A percentile compares a stretch with the other conserved stretches of the same genome.
These are phyloP conservation scores for Tagetes erecta DNA, from an alignment of 129 eudicot species.

Conservation along the genomic window DNA sequence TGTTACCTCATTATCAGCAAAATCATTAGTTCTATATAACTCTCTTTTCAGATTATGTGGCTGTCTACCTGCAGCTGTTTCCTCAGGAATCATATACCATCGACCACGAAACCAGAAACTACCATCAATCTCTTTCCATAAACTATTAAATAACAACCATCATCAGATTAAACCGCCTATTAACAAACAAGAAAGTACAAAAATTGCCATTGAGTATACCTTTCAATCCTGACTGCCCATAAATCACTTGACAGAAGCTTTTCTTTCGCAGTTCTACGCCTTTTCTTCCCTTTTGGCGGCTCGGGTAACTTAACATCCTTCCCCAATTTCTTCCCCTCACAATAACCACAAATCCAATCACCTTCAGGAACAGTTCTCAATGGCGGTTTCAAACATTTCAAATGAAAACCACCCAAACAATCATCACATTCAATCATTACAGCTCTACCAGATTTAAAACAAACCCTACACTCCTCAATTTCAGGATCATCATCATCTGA, in stretches of 20 bases:
- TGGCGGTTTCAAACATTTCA: constrained; percentile 92
- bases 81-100: constrained; percentile 97
- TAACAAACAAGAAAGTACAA: not conserved
- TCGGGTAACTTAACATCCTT: constrained; percentile 48
- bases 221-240: constrained; percentile 83
- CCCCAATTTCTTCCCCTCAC: constrained; percentile 65
- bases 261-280: constrained; percentile 72
- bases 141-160: constrained; percentile 33
- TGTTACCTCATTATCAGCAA: constrained; percentile 85
- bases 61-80: constrained; percentile 88
- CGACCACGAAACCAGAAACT: constrained; percentile 77
- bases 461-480: constrained; percentile 83
- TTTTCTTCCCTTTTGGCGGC: constrained; percentile 56
- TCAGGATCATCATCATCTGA: constrained; percentile 92
- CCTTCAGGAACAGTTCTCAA: constrained; percentile 75
- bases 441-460: constrained; percentile 55
- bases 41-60: constrained; percentile 90
- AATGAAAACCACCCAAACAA: constrained; percentile 88
- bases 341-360: constrained; percentile 82
- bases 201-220: constrained; percentile 37
- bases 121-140: constrained; percentile 94
- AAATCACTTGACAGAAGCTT: constrained; percentile 82
- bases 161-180: not conserved
- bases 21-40: constrained; percentile 84
- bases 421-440: constrained; percentile 93